A percentile compares a stretch with the other conserved stretches of the same genome.
These are phyloP conservation scores for Blastomyces silverae DNA, from an alignment of 2,329 filamentous ascomycete genomes.

Conservation along the genomic window DNA sequence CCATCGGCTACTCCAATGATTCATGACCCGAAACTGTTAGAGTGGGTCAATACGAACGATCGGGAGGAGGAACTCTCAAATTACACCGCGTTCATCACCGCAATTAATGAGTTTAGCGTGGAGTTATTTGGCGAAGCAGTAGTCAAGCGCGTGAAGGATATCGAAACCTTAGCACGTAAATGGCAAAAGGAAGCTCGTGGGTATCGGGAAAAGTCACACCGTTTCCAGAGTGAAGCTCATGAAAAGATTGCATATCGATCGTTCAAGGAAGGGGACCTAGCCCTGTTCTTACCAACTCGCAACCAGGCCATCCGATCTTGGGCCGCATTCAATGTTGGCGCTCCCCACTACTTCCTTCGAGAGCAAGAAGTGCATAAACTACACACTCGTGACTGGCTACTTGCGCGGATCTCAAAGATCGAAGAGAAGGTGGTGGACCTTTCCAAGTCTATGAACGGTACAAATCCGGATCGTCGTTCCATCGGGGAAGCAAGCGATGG, in stretches of 20 bases:
- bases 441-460: conserved; percentile 63
- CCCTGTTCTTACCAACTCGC: conserved; percentile 85
- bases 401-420: conserved; percentile 83
- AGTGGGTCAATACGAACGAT: conserved; percentile 71
- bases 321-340: conserved; percentile 97
- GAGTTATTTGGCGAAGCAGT: conserved; percentile 79
- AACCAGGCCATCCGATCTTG: conserved; percentile 93
- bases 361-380: conserved; percentile 87
- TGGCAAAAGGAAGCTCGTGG: conserved; percentile 81
- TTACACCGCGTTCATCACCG: conserved; percentile 67
- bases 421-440: conserved; percentile 92
- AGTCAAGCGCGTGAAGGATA: conserved; percentile 83
- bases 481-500: conserved; percentile 48
- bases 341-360: conserved; percentile 91
- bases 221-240: conserved; percentile 74
- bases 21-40: conserved; percentile 63
- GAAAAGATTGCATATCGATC: conserved; percentile 94
- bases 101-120: conserved; percentile 70
- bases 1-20: conserved; percentile 34
- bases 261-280: conserved; percentile 94
- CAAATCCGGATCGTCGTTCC: conserved; percentile 47
- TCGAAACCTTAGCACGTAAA: conserved; percentile 87
- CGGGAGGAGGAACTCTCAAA: conserved; percentile 61
- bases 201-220: conserved; percentile 80
- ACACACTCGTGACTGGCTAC: conserved; percentile 84